These are phyloP conservation scores for Xanthoceras sorbifolium DNA, from an alignment of 345 rosid species.

Conservation along the genomic window DNA sequence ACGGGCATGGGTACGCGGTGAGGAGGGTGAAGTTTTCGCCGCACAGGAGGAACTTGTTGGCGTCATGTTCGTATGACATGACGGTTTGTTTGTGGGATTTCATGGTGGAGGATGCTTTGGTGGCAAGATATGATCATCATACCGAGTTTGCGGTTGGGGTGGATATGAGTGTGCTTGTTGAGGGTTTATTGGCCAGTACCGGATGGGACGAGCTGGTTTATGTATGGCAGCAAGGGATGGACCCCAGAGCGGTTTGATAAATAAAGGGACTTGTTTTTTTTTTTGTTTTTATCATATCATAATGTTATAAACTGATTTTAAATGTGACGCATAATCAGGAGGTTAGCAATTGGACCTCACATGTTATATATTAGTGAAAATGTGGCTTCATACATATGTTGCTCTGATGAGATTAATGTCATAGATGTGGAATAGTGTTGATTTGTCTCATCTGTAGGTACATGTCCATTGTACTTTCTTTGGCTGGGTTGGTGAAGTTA, in stretches of 20 bases:
- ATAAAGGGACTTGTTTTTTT: constrained; percentile 20
- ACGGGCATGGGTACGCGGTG: constrained; percentile 86
- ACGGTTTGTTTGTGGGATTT: constrained; percentile 84
- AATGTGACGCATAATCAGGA: background rate
- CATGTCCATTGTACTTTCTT: background rate
- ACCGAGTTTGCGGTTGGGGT: constrained; percentile 86
- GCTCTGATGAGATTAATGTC: background rate
- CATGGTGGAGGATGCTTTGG: constrained; percentile 87
- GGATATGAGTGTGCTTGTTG: constrained; percentile 92
- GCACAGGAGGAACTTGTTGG: constrained; percentile 65
- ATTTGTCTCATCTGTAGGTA: background rate
- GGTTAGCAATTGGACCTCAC: constrained; percentile 4
- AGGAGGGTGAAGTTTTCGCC: constrained; percentile 90
- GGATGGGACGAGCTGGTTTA: constrained; percentile 97
- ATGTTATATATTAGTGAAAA: background rate
- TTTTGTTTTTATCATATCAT: background rate
- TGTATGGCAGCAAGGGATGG: constrained; percentile 94
- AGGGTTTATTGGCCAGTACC: constrained; percentile 83
- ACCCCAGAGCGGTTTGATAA: constrained; percentile 65
- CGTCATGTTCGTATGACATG: constrained; percentile 91
- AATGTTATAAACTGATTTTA: background rate
- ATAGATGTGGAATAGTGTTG: background rate
- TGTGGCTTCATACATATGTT: background rate
- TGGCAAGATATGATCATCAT: constrained; percentile 85
- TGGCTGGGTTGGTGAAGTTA: background rate